Evolutionary conservation across 257 asterid species (phyloP).

Genomic region (Verbena officinalis): DNA sequence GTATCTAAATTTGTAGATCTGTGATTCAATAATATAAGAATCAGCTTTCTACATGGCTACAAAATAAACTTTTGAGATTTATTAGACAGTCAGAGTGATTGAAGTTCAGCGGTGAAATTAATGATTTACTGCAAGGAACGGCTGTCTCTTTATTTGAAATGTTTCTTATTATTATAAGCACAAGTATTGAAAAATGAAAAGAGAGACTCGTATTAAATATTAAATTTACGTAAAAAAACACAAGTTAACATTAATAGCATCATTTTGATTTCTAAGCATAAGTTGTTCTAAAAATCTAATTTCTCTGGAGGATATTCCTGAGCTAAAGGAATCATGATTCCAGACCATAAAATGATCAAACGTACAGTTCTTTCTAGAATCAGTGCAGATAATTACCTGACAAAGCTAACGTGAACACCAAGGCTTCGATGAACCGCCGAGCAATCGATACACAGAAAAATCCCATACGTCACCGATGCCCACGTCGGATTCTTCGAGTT

Average conservation of each 20-base stretch:
- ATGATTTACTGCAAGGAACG: no score
- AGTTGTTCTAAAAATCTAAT: background rate
- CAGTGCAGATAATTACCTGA: constrained; percentile 37
- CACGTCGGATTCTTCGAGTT: constrained; percentile 72
- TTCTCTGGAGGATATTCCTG: no score
- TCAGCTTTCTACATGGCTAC: no score
- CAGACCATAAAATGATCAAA: background rate
- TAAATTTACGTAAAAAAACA: no score
- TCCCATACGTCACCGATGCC: constrained; percentile 78
- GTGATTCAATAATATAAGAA: constrained; percentile 32
- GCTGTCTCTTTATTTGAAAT: no score
- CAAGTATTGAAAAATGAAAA: no score
- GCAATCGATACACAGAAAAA: constrained; percentile 71
- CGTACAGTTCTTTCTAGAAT: background rate
- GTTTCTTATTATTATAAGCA: no score
- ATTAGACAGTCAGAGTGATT: no score
- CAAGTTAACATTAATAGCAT: no score
- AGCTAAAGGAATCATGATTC: background rate
- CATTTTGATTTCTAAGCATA: background rate
- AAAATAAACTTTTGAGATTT: no score
- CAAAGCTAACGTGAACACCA: constrained; percentile 73
- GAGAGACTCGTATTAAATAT: no score
- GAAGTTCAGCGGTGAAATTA: no score
- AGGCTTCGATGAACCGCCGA: constrained; percentile 70
- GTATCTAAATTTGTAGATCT: constrained; percentile 96